Evolutionary conservation across 2,329 filamentous ascomycete species (phyloP).

Genomic region (Penicillium expansum): DNA sequence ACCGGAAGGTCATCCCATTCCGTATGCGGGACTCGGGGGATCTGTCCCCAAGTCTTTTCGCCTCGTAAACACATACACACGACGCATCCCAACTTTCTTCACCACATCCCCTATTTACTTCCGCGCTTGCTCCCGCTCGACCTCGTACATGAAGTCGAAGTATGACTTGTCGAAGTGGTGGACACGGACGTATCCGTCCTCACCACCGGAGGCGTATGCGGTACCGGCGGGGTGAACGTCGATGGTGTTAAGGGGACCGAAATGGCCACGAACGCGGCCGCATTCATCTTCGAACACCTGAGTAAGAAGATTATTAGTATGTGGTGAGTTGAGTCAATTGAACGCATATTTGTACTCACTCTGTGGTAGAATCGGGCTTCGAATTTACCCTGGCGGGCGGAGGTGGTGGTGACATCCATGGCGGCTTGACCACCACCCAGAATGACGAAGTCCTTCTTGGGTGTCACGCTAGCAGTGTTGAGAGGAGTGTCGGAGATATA

Average conservation of each 20-base stretch:
- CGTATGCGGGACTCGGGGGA: slow-evolving; percentile 27
- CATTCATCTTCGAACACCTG: slow-evolving; percentile 92
- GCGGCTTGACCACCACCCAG: slow-evolving; percentile 97
- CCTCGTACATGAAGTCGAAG: slow-evolving; percentile 98
- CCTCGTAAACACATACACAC: slow-evolving; percentile 40
- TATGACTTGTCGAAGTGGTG: slow-evolving; percentile 99
- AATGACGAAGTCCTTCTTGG: slow-evolving; percentile 96
- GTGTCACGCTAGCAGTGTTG: slow-evolving; percentile 90
- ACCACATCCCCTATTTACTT: slow-evolving; percentile 33
- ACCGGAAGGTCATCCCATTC: slow-evolving; percentile 32
- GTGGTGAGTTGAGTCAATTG: background rate
- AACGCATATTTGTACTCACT: slow-evolving; percentile 37
- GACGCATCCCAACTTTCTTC: slow-evolving; percentile 27
- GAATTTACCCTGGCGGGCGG: slow-evolving; percentile 95
- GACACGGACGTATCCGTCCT: slow-evolving; percentile 97
- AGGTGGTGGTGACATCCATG: slow-evolving; percentile 97
- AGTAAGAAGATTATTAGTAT: background rate
- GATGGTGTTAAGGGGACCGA: slow-evolving; percentile 94
- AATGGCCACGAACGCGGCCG: slow-evolving; percentile 93
- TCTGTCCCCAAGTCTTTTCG: slow-evolving; percentile 28
- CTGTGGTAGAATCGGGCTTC: slow-evolving; percentile 99
- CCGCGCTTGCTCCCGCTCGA: slow-evolving; percentile 74
- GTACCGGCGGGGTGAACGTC: slow-evolving; percentile 88
- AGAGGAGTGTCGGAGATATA: slow-evolving; percentile 90
- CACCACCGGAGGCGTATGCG: slow-evolving; percentile 90